Percentiles rank a stretch among this genome's conserved stretches.
Evolutionary conservation across 345 rosid genomes (phyloP).

Genomic region (Aquilaria malaccensis): DNA sequence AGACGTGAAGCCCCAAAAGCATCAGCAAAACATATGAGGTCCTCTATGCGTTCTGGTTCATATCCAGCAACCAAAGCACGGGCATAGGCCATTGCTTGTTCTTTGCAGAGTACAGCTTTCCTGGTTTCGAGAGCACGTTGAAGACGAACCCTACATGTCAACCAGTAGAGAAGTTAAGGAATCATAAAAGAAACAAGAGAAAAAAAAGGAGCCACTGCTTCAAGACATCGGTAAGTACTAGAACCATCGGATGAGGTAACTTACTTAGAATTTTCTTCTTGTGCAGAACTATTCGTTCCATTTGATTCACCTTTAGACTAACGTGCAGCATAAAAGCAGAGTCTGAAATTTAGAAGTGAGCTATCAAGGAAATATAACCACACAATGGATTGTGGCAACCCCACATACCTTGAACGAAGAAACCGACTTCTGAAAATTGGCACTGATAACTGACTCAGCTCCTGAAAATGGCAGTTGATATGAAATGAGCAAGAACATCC

Average conservation of each 20-base stretch:
- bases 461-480: conserved; percentile 17
- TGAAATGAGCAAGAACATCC: background rate
- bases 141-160: conserved; percentile 66
- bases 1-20: conserved; percentile 93
- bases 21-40: conserved; percentile 77
- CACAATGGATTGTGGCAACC: background rate
- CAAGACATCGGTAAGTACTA: background rate
- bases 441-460: conserved; percentile 33
- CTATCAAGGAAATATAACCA: conserved; percentile 3
- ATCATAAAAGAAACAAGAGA: conserved; percentile 4
- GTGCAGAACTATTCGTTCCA: conserved; percentile 30
- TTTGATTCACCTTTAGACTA: conserved; percentile 38
- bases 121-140: conserved; percentile 81
- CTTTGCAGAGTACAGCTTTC: conserved; percentile 74
- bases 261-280: conserved; percentile 86
- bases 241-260: conserved; percentile 8
- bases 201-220: conserved; percentile 3
- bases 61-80: conserved; percentile 90
- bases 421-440: conserved; percentile 38
- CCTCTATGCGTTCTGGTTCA: conserved; percentile 57
- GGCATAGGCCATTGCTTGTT: conserved; percentile 99
- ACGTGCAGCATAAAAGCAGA: conserved; percentile 12
- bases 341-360: conserved; percentile 10
- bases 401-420: conserved; percentile 44
- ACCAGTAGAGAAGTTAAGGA: conserved; percentile 19